Conservation (phyloP, 2,329 filamentous ascomycete species). For the Venturia oleaginea region DNA sequence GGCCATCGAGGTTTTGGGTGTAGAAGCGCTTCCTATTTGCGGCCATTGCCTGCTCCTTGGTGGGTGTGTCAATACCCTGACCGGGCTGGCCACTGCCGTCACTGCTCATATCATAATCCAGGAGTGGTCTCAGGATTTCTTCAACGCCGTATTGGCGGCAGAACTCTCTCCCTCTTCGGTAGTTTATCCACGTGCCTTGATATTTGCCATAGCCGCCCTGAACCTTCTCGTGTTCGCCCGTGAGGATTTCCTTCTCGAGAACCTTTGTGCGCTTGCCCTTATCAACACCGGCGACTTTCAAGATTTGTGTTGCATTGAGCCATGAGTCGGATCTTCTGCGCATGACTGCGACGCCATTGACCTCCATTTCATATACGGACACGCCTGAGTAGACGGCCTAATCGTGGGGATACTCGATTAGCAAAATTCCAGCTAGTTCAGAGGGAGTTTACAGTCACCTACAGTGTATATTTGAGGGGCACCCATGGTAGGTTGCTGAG, state of each 20-base stretch:
- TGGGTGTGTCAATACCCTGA: constrained; percentile 81
- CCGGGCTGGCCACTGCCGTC: constrained; percentile 60
- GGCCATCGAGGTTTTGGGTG: constrained; percentile 61
- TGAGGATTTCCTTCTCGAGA: constrained; percentile 93
- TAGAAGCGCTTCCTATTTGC: constrained; percentile 85
- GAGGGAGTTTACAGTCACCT: constrained; percentile 16
- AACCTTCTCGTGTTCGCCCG: constrained; percentile 94
- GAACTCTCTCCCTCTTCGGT: constrained; percentile 83
- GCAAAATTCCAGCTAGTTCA: not conserved
- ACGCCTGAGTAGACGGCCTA: constrained; percentile 90
- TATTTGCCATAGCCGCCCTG: constrained; percentile 98
- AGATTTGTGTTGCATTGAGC: constrained; percentile 96
- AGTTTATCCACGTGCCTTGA: constrained; percentile 97
- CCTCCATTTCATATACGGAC: constrained; percentile 97
- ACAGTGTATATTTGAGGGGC: constrained; percentile 44
- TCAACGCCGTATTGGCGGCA: constrained; percentile 73
- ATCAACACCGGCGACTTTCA: constrained; percentile 94
- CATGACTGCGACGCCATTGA: constrained; percentile 91
- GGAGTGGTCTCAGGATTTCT: constrained; percentile 61
- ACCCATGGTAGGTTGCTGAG: constrained; percentile 31
- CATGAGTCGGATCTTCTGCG: constrained; percentile 88
- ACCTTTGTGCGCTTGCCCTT: constrained; percentile 98
- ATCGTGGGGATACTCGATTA: constrained; percentile 9
- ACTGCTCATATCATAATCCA: constrained; percentile 73
- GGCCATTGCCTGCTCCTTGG: constrained; percentile 98